Evolutionary conservation across 2,329 filamentous ascomycete species (phyloP).

Genomic region (Hypoxylon rubiginosum): DNA sequence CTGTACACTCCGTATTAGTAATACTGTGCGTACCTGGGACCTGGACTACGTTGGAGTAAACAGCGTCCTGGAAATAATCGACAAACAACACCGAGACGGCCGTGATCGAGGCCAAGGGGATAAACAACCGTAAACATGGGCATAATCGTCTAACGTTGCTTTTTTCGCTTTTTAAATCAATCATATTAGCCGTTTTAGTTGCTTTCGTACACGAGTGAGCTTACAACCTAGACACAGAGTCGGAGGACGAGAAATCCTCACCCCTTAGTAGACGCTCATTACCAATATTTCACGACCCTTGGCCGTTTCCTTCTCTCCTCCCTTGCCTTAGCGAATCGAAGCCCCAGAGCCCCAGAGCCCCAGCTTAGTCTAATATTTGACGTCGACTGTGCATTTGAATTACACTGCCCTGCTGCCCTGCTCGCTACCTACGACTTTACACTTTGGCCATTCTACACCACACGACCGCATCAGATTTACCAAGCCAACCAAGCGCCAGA

Average conservation of each 20-base stretch:
- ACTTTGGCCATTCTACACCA: slow-evolving; percentile 8
- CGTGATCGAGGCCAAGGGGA: slow-evolving; percentile 25
- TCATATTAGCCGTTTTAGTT: slow-evolving; percentile 1
- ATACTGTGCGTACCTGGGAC: not conserved
- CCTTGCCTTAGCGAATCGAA: slow-evolving; percentile 25
- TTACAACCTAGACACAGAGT: slow-evolving; percentile 17
- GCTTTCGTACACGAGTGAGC: slow-evolving; percentile 16
- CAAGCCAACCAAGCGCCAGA: slow-evolving; percentile 5
- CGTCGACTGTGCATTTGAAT: slow-evolving; percentile 24
- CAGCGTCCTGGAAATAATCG: slow-evolving; percentile 21
- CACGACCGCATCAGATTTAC: slow-evolving; percentile 4
- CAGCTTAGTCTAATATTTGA: slow-evolving; percentile 20
- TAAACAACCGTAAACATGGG: slow-evolving; percentile 35
- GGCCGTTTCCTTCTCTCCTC: slow-evolving; percentile 9
- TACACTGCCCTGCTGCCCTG: slow-evolving; percentile 24
- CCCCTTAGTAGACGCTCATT: slow-evolving; percentile 11
- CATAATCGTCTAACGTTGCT: slow-evolving; percentile 15
- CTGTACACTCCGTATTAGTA: too few relatives aligned
- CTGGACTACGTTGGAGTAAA: slow-evolving; percentile 13
- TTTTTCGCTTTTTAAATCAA: slow-evolving; percentile 9
- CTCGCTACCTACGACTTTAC: not conserved
- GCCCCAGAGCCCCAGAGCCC: slow-evolving; percentile 23
- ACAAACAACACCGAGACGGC: slow-evolving; percentile 30
- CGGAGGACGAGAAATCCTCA: slow-evolving; percentile 24
- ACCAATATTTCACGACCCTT: slow-evolving; percentile 12